Evolutionary conservation across 768 basidiomycete species (phyloP).

Genomic region (Macrocybe gigantea): DNA sequence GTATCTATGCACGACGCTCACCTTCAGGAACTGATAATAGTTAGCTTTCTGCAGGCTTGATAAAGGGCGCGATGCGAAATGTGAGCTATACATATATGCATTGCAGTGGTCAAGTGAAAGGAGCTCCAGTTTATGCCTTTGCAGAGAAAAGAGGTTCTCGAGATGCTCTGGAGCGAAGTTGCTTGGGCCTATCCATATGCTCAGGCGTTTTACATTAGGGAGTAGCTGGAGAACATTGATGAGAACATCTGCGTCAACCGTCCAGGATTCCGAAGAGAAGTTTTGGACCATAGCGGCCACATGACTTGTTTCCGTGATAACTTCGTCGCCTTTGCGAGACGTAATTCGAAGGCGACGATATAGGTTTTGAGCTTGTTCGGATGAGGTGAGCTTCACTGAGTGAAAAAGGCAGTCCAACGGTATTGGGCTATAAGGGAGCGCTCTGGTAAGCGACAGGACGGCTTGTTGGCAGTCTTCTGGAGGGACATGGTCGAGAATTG

Average conservation of each 20-base stretch:
- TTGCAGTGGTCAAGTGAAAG: constrained; percentile 37
- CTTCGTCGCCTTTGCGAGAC: background rate
- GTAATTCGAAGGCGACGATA: constrained; percentile 45
- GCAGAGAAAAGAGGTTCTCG: constrained; percentile 52
- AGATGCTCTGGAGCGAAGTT: constrained; percentile 81
- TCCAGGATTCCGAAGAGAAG: constrained; percentile 58
- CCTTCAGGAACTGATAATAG: constrained; percentile 81
- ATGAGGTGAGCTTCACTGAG: constrained; percentile 42
- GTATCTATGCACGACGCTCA: constrained; percentile 12
- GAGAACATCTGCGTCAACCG: constrained; percentile 68
- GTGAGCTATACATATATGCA: background rate
- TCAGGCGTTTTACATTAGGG: constrained; percentile 41
- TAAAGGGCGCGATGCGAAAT: constrained; percentile 1
- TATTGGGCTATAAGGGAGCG: constrained; percentile 56
- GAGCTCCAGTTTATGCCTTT: constrained; percentile 38
- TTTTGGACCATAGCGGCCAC: constrained; percentile 37
- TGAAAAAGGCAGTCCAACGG: constrained; percentile 53
- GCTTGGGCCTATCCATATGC: constrained; percentile 65
- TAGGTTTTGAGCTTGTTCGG: constrained; percentile 51
- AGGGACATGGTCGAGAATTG: constrained; percentile 50
- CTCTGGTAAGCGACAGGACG: constrained; percentile 52
- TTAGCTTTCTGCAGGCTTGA: constrained; percentile 63
- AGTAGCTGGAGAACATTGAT: constrained; percentile 63
- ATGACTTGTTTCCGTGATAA: constrained; percentile 6
- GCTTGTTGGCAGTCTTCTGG: constrained; percentile 41